These are phyloP conservation scores for Phragmites australis DNA, from an alignment of 176 grass and related monocot genomes.

Conservation along the genomic window DNA sequence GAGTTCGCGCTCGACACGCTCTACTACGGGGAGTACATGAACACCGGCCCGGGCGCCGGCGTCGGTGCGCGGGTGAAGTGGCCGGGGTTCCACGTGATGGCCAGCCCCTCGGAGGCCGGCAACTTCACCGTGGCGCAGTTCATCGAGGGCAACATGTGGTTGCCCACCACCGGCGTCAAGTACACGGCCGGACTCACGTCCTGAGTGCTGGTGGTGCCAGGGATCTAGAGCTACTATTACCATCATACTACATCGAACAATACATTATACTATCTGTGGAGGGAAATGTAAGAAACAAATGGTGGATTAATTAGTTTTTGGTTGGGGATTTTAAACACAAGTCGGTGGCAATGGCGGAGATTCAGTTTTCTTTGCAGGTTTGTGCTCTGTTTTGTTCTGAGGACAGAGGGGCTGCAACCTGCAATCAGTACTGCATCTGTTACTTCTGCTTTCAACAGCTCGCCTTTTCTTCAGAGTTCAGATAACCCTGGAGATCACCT, in stretches of 20 bases:
- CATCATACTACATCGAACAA: neutral
- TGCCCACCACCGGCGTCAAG: constrained; percentile 63
- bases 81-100: constrained; percentile 63
- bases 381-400: neutral
- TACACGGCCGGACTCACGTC: constrained; percentile 52
- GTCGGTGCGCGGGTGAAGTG: constrained; percentile 43
- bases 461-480: too few species aligned
- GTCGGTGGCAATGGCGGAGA: neutral
- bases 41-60: constrained; percentile 51
- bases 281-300: neutral
- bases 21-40: constrained; percentile 71
- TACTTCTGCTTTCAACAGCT: too few species aligned
- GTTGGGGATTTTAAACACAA: neutral
- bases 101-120: constrained; percentile 15
- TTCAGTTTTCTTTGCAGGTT: neutral
- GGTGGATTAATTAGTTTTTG: constrained; percentile 14
- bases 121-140: constrained; percentile 75
- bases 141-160: constrained; percentile 75
- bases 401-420: neutral
- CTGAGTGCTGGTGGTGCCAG: neutral
- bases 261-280: neutral
- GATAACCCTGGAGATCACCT: too few species aligned
- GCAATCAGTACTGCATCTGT: neutral
- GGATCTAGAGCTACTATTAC: neutral
- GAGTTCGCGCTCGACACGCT: constrained; percentile 54